These are phyloP conservation scores for Amaranthus palmeri DNA, from an alignment of 148 eudicot species.

Conservation along the genomic window DNA sequence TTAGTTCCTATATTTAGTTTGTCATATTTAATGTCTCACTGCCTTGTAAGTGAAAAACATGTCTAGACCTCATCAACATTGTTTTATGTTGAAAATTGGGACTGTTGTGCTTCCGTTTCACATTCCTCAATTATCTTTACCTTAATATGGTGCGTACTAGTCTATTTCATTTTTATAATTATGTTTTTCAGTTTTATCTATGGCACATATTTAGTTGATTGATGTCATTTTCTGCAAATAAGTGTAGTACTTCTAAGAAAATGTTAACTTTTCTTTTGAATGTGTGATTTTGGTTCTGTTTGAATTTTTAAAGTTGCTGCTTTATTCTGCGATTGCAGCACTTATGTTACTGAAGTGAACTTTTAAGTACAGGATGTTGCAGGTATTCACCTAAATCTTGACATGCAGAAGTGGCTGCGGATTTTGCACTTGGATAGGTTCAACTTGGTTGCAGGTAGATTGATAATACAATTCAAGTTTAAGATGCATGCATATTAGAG, in stretches of 20 bases:
- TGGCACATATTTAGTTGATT: not conserved
- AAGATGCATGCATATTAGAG: not conserved
- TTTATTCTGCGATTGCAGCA: not conserved
- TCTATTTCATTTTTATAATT: not conserved
- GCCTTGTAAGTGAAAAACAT: not conserved
- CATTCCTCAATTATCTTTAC: not conserved
- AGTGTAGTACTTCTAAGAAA: too few species aligned
- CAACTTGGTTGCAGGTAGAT: conserved; percentile 70
- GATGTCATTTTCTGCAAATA: not conserved
- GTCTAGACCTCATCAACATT: not conserved
- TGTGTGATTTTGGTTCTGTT: not conserved
- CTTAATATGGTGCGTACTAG: not conserved
- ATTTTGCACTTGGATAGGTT: conserved; percentile 70
- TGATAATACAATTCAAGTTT: conserved; percentile 1
- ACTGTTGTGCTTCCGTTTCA: not conserved
- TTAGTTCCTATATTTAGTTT: not conserved
- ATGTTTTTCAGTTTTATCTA: not conserved
- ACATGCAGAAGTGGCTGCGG: conserved; percentile 71
- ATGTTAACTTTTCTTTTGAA: not conserved
- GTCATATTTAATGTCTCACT: not conserved
- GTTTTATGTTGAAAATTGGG: not conserved
- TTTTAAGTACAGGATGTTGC: conserved; percentile 66
- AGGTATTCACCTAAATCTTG: conserved; percentile 84
- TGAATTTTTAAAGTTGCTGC: not conserved
- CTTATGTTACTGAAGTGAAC: conserved; percentile 24